phyloP scores from a whole-genome alignment of 768 basidiomycete genomes.

The Psilocybe cyanescens region DNA sequence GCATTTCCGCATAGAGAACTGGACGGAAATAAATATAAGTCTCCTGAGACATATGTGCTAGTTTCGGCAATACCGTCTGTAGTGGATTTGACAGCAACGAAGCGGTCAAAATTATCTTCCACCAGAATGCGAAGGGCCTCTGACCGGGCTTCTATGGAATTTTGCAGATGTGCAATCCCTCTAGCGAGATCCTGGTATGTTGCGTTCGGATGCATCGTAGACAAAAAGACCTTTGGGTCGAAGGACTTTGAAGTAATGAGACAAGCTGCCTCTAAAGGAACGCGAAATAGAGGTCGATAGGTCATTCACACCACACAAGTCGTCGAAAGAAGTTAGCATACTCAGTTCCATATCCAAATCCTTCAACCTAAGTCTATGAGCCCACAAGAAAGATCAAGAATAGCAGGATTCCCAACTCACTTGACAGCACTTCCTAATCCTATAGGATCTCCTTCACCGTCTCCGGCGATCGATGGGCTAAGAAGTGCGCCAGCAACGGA shows the following conservation, averaged over 20 bases:
- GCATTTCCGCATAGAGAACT: constrained; percentile 95
- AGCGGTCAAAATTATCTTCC: constrained; percentile 97
- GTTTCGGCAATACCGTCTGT: constrained; percentile 72
- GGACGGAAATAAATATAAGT: constrained; percentile 4
- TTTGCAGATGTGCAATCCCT: constrained; percentile 74
- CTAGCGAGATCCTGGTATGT: constrained; percentile 88
- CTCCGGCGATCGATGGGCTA: constrained; percentile 52
- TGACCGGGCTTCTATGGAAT: constrained; percentile 87
- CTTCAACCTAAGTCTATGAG: constrained; percentile 46
- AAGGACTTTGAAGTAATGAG: constrained; percentile 92
- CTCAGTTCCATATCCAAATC: constrained; percentile 82
- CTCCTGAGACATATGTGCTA: not conserved
- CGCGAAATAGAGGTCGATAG: not conserved
- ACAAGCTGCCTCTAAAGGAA: constrained; percentile 69
- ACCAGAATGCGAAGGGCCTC: constrained; percentile 95
- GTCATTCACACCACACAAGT: not conserved
- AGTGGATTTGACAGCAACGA: constrained; percentile 95
- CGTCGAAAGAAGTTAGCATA: constrained; percentile 36
- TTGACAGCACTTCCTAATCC: constrained; percentile 71
- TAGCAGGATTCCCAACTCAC: constrained; percentile 40
- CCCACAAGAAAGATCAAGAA: constrained; percentile 4
- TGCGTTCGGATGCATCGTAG: constrained; percentile 91
- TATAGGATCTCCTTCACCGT: constrained; percentile 75
- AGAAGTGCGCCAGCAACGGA: constrained; percentile 71
- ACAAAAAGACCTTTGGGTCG: constrained; percentile 93